Evolutionary conservation across 2,329 filamentous ascomycete species (phyloP), one percentile per base, ranked within the genome.

Genomic region (Trichoderma brevicompactum): DNA sequence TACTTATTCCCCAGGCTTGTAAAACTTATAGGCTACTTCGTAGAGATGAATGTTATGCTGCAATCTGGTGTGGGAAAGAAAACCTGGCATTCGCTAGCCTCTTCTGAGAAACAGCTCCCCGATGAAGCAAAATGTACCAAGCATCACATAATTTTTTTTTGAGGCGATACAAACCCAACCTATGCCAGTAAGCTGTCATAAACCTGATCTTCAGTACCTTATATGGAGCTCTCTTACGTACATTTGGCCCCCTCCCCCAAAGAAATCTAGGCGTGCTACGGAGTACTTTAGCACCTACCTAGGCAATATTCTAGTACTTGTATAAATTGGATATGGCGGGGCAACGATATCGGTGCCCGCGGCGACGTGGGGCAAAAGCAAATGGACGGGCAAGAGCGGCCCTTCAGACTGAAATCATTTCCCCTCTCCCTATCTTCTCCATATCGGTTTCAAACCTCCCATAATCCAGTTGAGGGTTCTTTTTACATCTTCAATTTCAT

Each of bases 291-390:
- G 23, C 23, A 28, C 23, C 23, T 28, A 28, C 23, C 55, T 38
- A 48, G 28, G 41, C 12, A 48, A 7, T 28, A 28, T 28, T 28
- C 46, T 28, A 49, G 46, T 28, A 15, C 23, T 28, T 32, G 19
- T 58, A 34, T 43, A 43, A 46, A 44, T 36, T 32, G 48, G 41
- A 46, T 44, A 52, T 50, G 49, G 64, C 64, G 64, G 64, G 64
- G 64, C 55, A 62, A 61, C 64, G 48, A 62, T 65, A 65, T 62
- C 64, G 55, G 41, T 36, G 34, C 10, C 55, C 28, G 9, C 55
- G 23, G 49, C 62, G 64, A 65, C 56, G 64, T 65, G 64, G 64
- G 64, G 64, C 55, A 65, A 53, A 58, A 4, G 23, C 23, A 52
- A 38, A 50, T 41, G 40, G 17, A 44, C 61, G 61, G 53, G 54